Evolutionary conservation across 352 stramenopile genomes (phyloP), one percentile per base, ranked within the genome.

Genomic region (Thraustotheca clavata): DNA sequence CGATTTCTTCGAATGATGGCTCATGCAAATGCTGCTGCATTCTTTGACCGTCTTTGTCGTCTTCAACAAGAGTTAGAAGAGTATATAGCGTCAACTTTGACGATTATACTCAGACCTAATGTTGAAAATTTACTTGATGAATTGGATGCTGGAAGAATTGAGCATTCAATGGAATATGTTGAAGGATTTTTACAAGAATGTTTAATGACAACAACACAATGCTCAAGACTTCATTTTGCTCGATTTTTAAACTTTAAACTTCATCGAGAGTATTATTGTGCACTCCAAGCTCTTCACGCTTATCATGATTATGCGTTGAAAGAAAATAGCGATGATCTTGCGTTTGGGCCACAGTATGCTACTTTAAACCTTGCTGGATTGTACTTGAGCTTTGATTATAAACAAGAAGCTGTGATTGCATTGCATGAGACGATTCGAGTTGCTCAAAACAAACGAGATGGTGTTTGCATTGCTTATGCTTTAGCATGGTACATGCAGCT

Each of bases 281-380:
- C 57, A 9, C n/a, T 65, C 9, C 35, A 65, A 27, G 57, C 57
- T 16, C 16, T 65, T 6, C 57, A 65, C 38, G 31, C 36, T n/a
- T 65, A 65, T 35, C 57, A 65, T 33, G 47, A 65, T 32, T 33
- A 27, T 33, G 57, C 57, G 12, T n/a, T 65, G 27, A 29, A 38
- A 12, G 38, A 36, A 18, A 8, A 22, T 14, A 60, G 20, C 7
- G 55, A 63, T 9, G 18, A 32, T 18, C 27, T 29, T 27, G 35
- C 38, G 27, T 65, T 55, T 54, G 57, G 57, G 11, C 57, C 57
- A 34, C 57, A 65, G 12, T 65, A 65, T 29, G 57, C 57, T 9
- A 54, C 57, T 18, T 22, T 65, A 12, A 65, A 65, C 24, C 38
- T 65, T 46, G 57, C 35, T 32, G 47, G 22, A 11, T 43, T 65